Conservation (phyloP, 108 stramenopile species). For the Cyclotella cryptica region DNA sequence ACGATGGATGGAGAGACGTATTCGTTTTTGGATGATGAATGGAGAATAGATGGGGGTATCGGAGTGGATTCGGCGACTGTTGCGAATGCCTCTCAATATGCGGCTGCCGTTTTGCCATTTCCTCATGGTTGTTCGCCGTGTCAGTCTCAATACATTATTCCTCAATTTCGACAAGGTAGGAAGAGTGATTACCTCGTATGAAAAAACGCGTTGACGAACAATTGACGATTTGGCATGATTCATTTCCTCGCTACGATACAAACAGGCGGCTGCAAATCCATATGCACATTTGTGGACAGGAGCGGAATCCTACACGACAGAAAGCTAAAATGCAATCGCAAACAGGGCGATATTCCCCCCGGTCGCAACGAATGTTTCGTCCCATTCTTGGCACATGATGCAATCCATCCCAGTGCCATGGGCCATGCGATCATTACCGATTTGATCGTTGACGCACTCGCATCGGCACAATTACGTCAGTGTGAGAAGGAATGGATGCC, state of each 20-base stretch:
- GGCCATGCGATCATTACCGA: constrained; percentile 63
- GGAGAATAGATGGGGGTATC: constrained; percentile 13
- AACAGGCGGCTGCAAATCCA: constrained; percentile 57
- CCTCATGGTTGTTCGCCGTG: constrained; percentile 67
- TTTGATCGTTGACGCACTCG: constrained; percentile 56
- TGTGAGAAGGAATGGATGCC: constrained; percentile 32
- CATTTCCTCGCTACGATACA: constrained; percentile 36
- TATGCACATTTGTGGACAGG: constrained; percentile 53
- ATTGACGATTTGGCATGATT: constrained; percentile 38
- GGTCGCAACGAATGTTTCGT: constrained; percentile 58
- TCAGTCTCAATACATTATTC: constrained; percentile 41
- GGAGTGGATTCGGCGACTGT: constrained; percentile 8
- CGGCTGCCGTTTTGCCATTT: constrained; percentile 55
- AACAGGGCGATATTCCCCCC: constrained; percentile 23
- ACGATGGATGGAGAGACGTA: constrained; percentile 44
- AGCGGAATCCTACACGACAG: constrained; percentile 23
- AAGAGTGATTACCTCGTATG: neutral
- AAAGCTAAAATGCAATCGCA: constrained; percentile 47
- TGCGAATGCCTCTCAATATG: constrained; percentile 13
- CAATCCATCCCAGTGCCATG: constrained; percentile 57
- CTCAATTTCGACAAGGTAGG: constrained; percentile 47
- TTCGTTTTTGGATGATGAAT: constrained; percentile 35
- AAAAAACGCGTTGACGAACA: neutral
- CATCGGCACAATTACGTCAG: constrained; percentile 36
- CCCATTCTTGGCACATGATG: constrained; percentile 65